Base-by-base conservation (phyloP, 2,329 filamentous ascomycete species). In the Paraphoma chrysanthemicola region DNA sequence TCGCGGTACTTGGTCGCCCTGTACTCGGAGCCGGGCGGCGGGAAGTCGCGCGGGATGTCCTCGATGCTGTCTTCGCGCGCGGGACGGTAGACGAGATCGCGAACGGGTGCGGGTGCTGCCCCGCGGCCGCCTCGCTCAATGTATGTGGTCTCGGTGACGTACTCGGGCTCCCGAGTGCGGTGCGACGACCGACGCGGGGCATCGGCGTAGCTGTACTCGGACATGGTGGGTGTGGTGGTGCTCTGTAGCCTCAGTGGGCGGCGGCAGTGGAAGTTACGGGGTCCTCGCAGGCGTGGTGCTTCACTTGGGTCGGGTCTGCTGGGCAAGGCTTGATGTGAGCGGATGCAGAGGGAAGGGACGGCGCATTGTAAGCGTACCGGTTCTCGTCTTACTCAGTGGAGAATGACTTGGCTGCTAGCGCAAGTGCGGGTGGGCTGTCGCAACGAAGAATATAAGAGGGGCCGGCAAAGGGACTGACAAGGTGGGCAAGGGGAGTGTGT, bases 1-100 rank as follows among this genome's bases (percentile, higher is more conserved):
- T 84, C 82, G 62, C 83, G 77, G 64, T 81, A 81, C 58, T 73
- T 78, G 48, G 78, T 78, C 47, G 79, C 77, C 30, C 78, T 76
- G 64, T 79, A 78, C 66, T 80, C 78, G 71, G 69, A 74, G 72
- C 69, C 87, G 6, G 88, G 89, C 6, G 92, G 91, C 31, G 91
- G 91, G 69, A 96, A 96, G 66, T 96, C 91, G 64, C 92, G 88
- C 62, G 87, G 87, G 57, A 96, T 87, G 78, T 96, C 91, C 78
- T 97, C 93, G 71, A 96, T 88, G 75, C 89, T 93, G 69, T 92
- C 89, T 73, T 93, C 89, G 62, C 90, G 88, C n/a, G 62, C 63
- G 48, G 80, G 77, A 55, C 81, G 81, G 70, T 80, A 82, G 70
- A 82, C 81, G 51, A 83, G 77, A 60, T 83, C 81, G 51, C 79